Evolutionary conservation across 139 green algal genomes (phyloP).

Genomic region (Micractinium sp.): DNA sequence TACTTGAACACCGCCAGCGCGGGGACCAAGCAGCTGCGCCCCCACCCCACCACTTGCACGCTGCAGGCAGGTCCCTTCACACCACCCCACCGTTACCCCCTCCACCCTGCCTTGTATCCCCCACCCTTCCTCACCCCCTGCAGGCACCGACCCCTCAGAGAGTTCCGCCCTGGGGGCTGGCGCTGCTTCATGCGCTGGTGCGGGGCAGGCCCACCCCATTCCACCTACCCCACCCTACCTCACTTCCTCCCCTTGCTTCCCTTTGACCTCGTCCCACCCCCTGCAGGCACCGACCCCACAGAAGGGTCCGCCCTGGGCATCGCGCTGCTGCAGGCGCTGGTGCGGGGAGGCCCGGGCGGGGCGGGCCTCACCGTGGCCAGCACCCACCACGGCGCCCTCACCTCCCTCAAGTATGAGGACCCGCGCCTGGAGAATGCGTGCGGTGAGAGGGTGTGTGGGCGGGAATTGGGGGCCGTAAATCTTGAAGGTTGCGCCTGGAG

Average conservation of each 20-base stretch:
- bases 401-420: constrained; percentile 83
- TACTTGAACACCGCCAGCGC: no score
- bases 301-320: constrained; percentile 92
- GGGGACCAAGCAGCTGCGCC: no score
- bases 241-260: not conserved
- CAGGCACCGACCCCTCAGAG: constrained; percentile 92
- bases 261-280: not conserved
- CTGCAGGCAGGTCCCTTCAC: no score
- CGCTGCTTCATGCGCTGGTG: not conserved
- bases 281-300: constrained; percentile 85
- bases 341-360: constrained; percentile 48
- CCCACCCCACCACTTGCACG: no score
- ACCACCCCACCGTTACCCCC: not conserved
- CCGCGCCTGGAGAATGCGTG: constrained; percentile 86
- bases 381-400: constrained; percentile 74
- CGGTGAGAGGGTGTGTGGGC: not conserved
- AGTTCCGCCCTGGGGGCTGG: constrained; percentile 83
- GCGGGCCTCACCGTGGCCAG: constrained; percentile 83
- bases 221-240: not conserved
- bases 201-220: not conserved
- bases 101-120: not conserved
- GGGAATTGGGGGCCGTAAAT: no score
- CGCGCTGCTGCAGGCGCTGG: constrained; percentile 77
- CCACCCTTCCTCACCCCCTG: not conserved
- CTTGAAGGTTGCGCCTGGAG: no score